These are phyloP conservation scores for Corrigiola litoralis DNA, from an alignment of 179 eudicot species.

Conservation along the genomic window DNA sequence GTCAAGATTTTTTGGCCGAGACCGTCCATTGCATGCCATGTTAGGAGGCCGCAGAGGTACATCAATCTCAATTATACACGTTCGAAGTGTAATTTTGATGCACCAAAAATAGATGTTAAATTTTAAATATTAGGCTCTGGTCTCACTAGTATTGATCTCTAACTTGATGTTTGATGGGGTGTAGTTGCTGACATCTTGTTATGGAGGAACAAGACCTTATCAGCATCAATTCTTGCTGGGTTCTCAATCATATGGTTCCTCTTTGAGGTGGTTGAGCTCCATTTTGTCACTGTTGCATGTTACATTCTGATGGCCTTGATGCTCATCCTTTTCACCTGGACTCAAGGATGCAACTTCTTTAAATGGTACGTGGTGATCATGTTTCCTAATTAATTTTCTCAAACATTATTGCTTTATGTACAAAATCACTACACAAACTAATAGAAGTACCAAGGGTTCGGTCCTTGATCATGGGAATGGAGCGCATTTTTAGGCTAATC, in stretches of 20 bases:
- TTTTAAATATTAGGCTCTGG: too few relatives aligned
- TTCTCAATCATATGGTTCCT: constrained; percentile 56
- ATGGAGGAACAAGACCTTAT: constrained; percentile 54
- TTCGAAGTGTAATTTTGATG: too few relatives aligned
- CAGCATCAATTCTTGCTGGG: constrained; percentile 42
- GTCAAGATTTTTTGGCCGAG: constrained; percentile 32
- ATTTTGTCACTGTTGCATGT: constrained; percentile 46
- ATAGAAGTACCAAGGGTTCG: too few relatives aligned
- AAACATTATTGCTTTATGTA: background rate
- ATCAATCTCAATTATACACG: too few relatives aligned
- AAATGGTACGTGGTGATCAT: constrained; percentile 27
- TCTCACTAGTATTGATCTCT: too few relatives aligned
- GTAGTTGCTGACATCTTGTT: constrained; percentile 57
- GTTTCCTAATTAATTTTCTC: background rate
- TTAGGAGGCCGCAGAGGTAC: constrained; percentile 59
- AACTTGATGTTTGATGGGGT: background rate
- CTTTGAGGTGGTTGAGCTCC: constrained; percentile 67
- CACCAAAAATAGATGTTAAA: too few relatives aligned
- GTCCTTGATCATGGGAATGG: too few relatives aligned
- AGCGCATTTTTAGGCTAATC: too few relatives aligned
- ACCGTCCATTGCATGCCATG: constrained; percentile 41
- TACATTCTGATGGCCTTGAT: constrained; percentile 44
- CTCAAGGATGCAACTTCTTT: constrained; percentile 37
- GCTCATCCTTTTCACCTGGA: constrained; percentile 46
- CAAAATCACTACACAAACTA: too few relatives aligned